phyloP scores from a whole-genome alignment of 2,329 filamentous ascomycete genomes.

The Lachnellula arida region DNA sequence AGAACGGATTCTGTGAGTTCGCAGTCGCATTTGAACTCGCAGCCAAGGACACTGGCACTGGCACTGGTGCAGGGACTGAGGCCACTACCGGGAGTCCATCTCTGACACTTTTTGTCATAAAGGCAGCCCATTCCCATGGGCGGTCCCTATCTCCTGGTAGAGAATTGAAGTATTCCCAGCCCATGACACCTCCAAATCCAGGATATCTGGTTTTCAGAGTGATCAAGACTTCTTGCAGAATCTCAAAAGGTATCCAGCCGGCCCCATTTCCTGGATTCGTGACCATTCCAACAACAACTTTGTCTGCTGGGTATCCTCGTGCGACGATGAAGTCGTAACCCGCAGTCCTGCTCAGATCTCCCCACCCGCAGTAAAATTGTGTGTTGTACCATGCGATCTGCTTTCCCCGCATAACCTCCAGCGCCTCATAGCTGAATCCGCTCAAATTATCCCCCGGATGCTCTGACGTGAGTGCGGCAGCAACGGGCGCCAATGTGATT shows the following conservation, averaged over 20 bases:
- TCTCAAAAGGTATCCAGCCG: constrained; percentile 57
- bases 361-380: constrained; percentile 90
- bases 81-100: background rate
- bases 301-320: constrained; percentile 66
- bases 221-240: constrained; percentile 52
- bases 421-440: constrained; percentile 73
- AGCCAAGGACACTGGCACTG: background rate
- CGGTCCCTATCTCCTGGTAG: constrained; percentile 55
- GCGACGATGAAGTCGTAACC: constrained; percentile 50
- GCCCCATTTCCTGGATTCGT: constrained; percentile 72
- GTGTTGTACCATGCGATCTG: constrained; percentile 83
- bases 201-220: constrained; percentile 55
- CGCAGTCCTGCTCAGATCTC: constrained; percentile 34
- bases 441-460: constrained; percentile 63
- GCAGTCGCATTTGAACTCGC: background rate
- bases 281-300: constrained; percentile 75
- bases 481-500: constrained; percentile 78
- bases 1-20: constrained; percentile 9
- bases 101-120: constrained; percentile 43
- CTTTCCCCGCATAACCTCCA: constrained; percentile 62
- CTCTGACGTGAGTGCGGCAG: constrained; percentile 60
- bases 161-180: constrained; percentile 93
- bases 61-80: background rate
- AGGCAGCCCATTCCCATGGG: constrained; percentile 75
- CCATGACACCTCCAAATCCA: constrained; percentile 81